Evolutionary conservation across 2,329 filamentous ascomycete genomes (phyloP).

Genomic region (Fusarium bulbicola): DNA sequence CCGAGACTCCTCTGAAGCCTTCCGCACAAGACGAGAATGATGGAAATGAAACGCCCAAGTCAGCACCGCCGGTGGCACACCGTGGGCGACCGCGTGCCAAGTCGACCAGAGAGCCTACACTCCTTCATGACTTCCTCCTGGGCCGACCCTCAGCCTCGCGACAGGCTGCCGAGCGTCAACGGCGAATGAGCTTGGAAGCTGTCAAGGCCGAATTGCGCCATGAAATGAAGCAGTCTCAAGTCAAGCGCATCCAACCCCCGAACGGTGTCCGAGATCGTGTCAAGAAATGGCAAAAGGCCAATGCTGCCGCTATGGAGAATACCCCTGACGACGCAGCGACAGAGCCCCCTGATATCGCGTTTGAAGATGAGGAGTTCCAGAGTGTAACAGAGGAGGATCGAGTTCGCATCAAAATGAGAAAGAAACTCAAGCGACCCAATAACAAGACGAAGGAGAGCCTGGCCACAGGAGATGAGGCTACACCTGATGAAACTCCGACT

Average conservation of each 20-base stretch:
- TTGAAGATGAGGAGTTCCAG: slow-evolving; percentile 63
- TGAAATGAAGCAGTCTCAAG: slow-evolving; percentile 68
- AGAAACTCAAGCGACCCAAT: slow-evolving; percentile 52
- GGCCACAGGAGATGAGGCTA: slow-evolving; percentile 35
- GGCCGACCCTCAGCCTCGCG: slow-evolving; percentile 67
- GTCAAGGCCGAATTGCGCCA: slow-evolving; percentile 62
- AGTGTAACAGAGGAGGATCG: slow-evolving; percentile 71
- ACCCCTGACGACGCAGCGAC: slow-evolving; percentile 62
- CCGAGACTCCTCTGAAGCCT: slow-evolving; percentile 35
- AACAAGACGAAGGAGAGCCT: slow-evolving; percentile 43
- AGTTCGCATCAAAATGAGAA: slow-evolving; percentile 63
- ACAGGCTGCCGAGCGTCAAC: slow-evolving; percentile 59
- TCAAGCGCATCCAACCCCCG: slow-evolving; percentile 67
- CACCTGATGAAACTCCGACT: slow-evolving; percentile 26
- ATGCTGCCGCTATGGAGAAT: slow-evolving; percentile 70
- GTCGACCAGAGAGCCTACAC: slow-evolving; percentile 55
- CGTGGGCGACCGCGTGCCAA: slow-evolving; percentile 47
- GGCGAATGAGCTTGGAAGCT: slow-evolving; percentile 67
- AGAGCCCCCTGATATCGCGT: slow-evolving; percentile 69
- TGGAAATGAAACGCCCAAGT: slow-evolving; percentile 50
- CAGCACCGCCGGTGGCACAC: slow-evolving; percentile 53
- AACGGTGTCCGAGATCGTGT: slow-evolving; percentile 81
- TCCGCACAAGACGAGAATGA: slow-evolving; percentile 23
- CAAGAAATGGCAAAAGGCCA: slow-evolving; percentile 84
- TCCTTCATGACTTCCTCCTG: slow-evolving; percentile 66